Percentiles rank a stretch among this genome's conserved stretches.
phyloP scores from a whole-genome alignment of 768 basidiomycete species.

The Mycena vitilis region DNA sequence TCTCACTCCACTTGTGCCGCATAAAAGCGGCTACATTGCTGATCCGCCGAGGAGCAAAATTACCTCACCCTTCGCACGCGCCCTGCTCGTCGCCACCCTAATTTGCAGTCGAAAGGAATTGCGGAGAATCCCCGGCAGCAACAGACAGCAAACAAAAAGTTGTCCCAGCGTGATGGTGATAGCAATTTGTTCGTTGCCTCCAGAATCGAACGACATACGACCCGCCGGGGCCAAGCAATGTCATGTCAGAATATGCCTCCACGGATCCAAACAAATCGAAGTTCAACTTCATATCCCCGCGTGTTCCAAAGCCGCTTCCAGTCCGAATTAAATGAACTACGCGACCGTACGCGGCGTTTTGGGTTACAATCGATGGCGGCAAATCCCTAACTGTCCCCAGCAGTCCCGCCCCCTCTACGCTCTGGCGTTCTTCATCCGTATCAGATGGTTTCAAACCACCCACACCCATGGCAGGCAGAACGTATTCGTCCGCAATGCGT shows the following conservation, averaged over 20 bases:
- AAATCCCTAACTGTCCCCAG: not conserved
- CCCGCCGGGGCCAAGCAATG: too few relatives aligned
- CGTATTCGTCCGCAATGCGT: too few relatives aligned
- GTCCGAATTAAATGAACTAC: too few relatives aligned
- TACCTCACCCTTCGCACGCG: not conserved
- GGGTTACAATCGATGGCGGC: not conserved
- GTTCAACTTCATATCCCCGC: too few relatives aligned
- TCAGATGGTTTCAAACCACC: slow-evolving; percentile 6
- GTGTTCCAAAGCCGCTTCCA: too few relatives aligned
- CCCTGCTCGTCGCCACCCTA: too few relatives aligned
- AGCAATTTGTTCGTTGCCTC: too few relatives aligned
- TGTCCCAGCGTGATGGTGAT: too few relatives aligned
- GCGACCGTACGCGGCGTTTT: not conserved
- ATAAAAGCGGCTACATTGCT: not conserved
- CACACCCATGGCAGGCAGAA: too few relatives aligned
- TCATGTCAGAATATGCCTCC: not conserved
- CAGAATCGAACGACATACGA: too few relatives aligned
- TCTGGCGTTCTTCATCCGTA: not conserved
- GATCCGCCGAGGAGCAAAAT: slow-evolving; percentile 4
- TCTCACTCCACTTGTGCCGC: not conserved
- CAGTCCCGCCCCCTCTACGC: not conserved
- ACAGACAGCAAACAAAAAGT: not conserved
- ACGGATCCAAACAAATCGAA: not conserved
- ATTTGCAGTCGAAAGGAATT: not conserved
- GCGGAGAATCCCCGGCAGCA: slow-evolving; percentile 14